Percentiles rank a stretch among this genome's conserved stretches.
Conservation (phyloP, 169 alveolate genomes). For the Theileria equi region DNA sequence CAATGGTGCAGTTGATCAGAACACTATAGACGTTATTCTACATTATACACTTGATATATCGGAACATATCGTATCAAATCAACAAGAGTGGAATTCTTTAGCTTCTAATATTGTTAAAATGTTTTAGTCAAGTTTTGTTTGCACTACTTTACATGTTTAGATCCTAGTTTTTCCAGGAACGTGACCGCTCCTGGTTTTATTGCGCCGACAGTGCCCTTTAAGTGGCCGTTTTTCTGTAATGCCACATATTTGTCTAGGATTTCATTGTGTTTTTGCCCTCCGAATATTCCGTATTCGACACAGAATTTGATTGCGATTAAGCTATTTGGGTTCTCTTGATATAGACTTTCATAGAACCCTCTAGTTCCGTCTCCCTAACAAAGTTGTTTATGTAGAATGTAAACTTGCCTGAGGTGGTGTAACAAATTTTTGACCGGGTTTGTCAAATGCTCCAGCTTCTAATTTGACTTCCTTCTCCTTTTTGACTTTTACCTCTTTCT, state of each 20-base stretch:
- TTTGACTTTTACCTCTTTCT: background rate
- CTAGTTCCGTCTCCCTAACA: slow-evolving; percentile 87
- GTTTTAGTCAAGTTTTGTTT: slow-evolving; percentile 11
- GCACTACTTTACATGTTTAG: background rate
- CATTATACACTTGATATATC: slow-evolving; percentile 62
- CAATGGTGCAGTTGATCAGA: slow-evolving; percentile 53
- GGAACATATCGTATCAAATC: slow-evolving; percentile 35
- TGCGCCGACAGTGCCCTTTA: slow-evolving; percentile 59
- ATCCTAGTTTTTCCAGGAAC: slow-evolving; percentile 34
- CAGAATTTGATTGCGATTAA: slow-evolving; percentile 81
- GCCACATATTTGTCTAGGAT: slow-evolving; percentile 29
- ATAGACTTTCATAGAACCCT: slow-evolving; percentile 86
- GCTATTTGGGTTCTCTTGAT: slow-evolving; percentile 85
- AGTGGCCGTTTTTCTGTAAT: slow-evolving; percentile 42
- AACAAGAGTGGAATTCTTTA: slow-evolving; percentile 54
- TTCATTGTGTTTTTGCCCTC: slow-evolving; percentile 66
- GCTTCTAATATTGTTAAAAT: slow-evolving; percentile 53
- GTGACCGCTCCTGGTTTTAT: slow-evolving; percentile 43
- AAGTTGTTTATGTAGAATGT: background rate
- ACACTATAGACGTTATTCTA: slow-evolving; percentile 38
- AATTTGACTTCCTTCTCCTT: slow-evolving; percentile 14
- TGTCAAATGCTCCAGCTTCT: slow-evolving; percentile 38
- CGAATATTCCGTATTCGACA: slow-evolving; percentile 74
- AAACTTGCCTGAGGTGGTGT: slow-evolving; percentile 83
- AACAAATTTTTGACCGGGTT: slow-evolving; percentile 80